Evolutionary conservation across 2,329 filamentous ascomycete genomes (phyloP).

Genomic region (Pyrenophora graminea): DNA sequence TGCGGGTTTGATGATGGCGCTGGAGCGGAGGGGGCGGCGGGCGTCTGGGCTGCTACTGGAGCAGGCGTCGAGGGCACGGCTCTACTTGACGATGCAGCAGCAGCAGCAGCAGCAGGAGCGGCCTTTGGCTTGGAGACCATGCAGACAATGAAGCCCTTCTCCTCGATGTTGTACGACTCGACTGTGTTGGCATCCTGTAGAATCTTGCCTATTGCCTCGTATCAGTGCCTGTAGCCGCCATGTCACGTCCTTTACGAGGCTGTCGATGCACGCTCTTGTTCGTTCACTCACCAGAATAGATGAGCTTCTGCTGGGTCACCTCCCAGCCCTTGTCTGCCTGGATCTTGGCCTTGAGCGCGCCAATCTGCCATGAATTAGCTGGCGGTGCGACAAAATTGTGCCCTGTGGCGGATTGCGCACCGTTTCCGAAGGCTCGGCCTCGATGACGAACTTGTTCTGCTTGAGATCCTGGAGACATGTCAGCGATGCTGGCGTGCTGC

Average conservation of each 20-base stretch:
- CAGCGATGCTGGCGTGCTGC: slow-evolving; percentile 14
- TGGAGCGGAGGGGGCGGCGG: slow-evolving; percentile 61
- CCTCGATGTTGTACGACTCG: slow-evolving; percentile 96
- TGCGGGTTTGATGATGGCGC: slow-evolving; percentile 53
- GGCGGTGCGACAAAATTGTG: slow-evolving; percentile 12
- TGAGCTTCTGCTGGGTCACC: slow-evolving; percentile 86
- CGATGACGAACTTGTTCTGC: slow-evolving; percentile 97
- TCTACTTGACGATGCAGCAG: slow-evolving; percentile 54
- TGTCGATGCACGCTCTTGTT: slow-evolving; percentile 28
- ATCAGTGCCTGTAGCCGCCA: slow-evolving; percentile 30
- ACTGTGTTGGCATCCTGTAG: slow-evolving; percentile 97
- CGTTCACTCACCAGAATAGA: slow-evolving; percentile 79
- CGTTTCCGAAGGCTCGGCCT: slow-evolving; percentile 88
- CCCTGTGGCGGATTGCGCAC: slow-evolving; percentile 58
- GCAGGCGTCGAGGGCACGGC: slow-evolving; percentile 63
- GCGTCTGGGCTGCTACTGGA: slow-evolving; percentile 52
- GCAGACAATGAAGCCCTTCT: slow-evolving; percentile 99
- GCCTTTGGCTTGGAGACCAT: slow-evolving; percentile 95
- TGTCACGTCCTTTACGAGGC: slow-evolving; percentile 8
- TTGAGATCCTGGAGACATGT: slow-evolving; percentile 77
- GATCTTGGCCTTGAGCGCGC: slow-evolving; percentile 90
- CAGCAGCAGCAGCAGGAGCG: slow-evolving; percentile 53
- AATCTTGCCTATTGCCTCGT: slow-evolving; percentile 76
- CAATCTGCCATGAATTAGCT: slow-evolving; percentile 64
- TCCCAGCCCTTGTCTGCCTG: slow-evolving; percentile 93